phyloP scores from a whole-genome alignment of 1,139 yeast genomes.

The Yamadazyma sp. region DNA sequence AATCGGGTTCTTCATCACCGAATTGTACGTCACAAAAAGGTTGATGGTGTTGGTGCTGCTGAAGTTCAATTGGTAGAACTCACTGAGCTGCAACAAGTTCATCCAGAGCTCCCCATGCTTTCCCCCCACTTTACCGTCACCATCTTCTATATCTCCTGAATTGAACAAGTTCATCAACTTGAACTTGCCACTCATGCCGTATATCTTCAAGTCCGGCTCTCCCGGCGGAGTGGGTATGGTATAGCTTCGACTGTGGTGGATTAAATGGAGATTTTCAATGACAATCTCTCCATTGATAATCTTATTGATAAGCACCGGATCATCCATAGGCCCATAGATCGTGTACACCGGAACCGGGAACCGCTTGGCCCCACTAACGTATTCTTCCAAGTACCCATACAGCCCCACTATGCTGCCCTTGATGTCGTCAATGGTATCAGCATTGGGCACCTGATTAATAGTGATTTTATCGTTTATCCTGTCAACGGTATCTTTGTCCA shows the following conservation, averaged over 20 bases:
- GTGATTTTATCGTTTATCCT: conserved; percentile 48
- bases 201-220: conserved; percentile 48
- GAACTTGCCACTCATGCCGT: conserved; percentile 74
- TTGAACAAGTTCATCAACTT: conserved; percentile 70
- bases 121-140: conserved; percentile 37
- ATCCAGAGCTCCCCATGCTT: conserved; percentile 78
- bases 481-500: conserved; percentile 46
- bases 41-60: conserved; percentile 45
- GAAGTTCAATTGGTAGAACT: conserved; percentile 29
- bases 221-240: conserved; percentile 34
- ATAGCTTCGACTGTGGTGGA: conserved; percentile 56
- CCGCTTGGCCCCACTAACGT: conserved; percentile 44
- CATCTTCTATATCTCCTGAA: conserved; percentile 46
- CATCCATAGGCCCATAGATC: conserved; percentile 75
- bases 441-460: conserved; percentile 24
- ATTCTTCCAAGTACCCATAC: conserved; percentile 54
- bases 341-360: conserved; percentile 72
- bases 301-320: conserved; percentile 61
- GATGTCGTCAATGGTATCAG: conserved; percentile 28
- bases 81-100: conserved; percentile 69
- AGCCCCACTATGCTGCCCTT: conserved; percentile 40
- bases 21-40: conserved; percentile 65
- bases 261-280: conserved; percentile 57
- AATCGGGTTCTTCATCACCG: conserved; percentile 63
- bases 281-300: conserved; percentile 53